These are phyloP conservation scores for Leptographium procerum DNA, from an alignment of 2,329 filamentous ascomycete species.

Conservation along the genomic window DNA sequence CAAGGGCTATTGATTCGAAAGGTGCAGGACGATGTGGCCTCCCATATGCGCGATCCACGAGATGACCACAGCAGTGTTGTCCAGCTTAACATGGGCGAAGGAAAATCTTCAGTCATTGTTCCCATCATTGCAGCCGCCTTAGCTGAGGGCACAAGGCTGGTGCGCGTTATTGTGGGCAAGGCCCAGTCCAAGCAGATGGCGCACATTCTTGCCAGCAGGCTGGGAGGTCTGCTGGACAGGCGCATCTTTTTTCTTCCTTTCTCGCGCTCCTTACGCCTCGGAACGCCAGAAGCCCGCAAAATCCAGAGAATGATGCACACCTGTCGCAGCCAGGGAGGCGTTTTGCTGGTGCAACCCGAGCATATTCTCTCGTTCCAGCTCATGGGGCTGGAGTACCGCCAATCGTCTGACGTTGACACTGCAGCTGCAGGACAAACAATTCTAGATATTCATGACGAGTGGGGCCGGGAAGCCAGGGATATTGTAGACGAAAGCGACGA, in stretches of 20 bases:
- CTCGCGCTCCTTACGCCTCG: conserved; percentile 34
- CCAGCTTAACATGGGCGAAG: conserved; percentile 63
- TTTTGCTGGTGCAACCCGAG: conserved; percentile 52
- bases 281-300: conserved; percentile 13
- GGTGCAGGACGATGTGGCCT: conserved; percentile 47
- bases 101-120: conserved; percentile 58
- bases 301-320: conserved; percentile 29
- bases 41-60: conserved; percentile 37
- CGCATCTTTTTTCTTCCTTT: conserved; percentile 48
- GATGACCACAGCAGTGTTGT: conserved; percentile 38
- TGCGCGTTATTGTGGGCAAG: conserved; percentile 49
- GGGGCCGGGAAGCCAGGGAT: conserved; percentile 29
- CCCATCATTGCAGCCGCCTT: conserved; percentile 48
- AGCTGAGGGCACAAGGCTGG: conserved; percentile 37
- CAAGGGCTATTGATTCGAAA: conserved; percentile 48
- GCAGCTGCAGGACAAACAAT: conserved; percentile 15
- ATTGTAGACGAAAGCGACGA: conserved; percentile 57
- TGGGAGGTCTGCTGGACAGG: conserved; percentile 44
- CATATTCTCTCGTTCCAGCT: conserved; percentile 53
- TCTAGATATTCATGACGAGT: conserved; percentile 16
- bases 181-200: conserved; percentile 50
- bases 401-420: background rate
- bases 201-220: conserved; percentile 39
- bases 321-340: conserved; percentile 36
- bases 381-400: conserved; percentile 41